Conservation (phyloP, 2,329 filamentous ascomycete genomes). For the Cercospora janseana region DNA sequence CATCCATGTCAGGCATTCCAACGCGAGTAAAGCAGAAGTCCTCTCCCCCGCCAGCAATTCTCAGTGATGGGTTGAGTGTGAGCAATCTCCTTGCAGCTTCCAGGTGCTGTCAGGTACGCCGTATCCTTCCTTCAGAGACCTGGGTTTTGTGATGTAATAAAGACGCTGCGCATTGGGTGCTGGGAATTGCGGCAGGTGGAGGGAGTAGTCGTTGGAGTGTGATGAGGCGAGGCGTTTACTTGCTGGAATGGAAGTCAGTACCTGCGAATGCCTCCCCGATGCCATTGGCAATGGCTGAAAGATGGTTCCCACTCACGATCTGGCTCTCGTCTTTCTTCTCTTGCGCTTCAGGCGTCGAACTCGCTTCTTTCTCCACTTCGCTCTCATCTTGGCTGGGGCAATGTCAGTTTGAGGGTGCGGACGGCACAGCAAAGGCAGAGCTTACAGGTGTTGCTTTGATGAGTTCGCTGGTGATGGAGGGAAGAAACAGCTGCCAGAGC, state of each 20-base stretch:
- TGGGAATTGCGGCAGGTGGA: constrained; percentile 32
- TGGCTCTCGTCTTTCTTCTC: constrained; percentile 99
- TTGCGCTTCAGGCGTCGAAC: constrained; percentile 98
- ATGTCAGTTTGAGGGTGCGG: constrained; percentile 13
- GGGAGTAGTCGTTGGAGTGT: constrained; percentile 18
- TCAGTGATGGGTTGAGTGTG: constrained; percentile 14
- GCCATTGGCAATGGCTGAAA: constrained; percentile 1
- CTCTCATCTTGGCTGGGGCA: constrained; percentile 65
- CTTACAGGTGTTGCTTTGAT: constrained; percentile 24
- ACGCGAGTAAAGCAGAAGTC: constrained; percentile 22
- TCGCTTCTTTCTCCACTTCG: constrained; percentile 99
- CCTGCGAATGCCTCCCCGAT: not conserved
- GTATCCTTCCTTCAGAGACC: constrained; percentile 37
- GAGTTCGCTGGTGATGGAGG: constrained; percentile 21
- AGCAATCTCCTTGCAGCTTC: constrained; percentile 21
- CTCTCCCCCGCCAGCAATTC: constrained; percentile 24
- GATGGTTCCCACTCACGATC: constrained; percentile 76
- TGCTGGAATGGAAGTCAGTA: constrained; percentile 34
- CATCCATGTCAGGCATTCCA: constrained; percentile 23
- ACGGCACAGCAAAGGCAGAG: not conserved
- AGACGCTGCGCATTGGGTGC: constrained; percentile 38
- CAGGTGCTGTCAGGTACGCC: constrained; percentile 34
- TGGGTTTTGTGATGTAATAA: constrained; percentile 27
- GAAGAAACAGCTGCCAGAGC: constrained; percentile 15
- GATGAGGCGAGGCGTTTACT: constrained; percentile 50